Conservation (phyloP, 257 asterid genomes). For the Prunella vulgaris region DNA sequence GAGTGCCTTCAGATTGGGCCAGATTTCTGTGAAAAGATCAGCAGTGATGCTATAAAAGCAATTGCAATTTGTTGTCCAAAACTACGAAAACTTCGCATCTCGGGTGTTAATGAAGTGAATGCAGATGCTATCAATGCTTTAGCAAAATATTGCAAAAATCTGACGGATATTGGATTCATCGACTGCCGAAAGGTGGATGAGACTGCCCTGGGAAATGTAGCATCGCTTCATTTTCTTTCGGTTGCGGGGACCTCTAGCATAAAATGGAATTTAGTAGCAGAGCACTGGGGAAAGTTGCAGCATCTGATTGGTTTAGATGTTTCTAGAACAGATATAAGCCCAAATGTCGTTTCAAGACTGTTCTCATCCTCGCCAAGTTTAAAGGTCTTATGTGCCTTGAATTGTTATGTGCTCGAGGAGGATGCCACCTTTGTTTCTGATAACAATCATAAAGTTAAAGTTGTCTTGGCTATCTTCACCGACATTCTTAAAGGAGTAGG, state of each 20-base stretch:
- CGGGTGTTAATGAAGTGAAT: constrained; percentile 66
- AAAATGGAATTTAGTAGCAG: constrained; percentile 53
- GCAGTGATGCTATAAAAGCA: constrained; percentile 69
- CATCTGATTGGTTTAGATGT: constrained; percentile 67
- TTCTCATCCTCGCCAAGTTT: constrained; percentile 48
- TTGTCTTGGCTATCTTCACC: constrained; percentile 52
- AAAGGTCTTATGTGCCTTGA: constrained; percentile 69
- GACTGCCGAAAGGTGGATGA: constrained; percentile 68
- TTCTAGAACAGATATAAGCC: constrained; percentile 64
- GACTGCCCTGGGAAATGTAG: constrained; percentile 48
- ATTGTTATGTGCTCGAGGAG: constrained; percentile 53
- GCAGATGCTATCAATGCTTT: constrained; percentile 68
- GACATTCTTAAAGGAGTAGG: constrained; percentile 56
- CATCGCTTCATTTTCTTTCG: constrained; percentile 63
- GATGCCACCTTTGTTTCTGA: constrained; percentile 48
- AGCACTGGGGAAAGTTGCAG: constrained; percentile 63
- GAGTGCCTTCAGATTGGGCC: constrained; percentile 83
- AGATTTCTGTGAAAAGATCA: constrained; percentile 71
- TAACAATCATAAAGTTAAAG: constrained; percentile 55
- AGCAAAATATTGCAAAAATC: constrained; percentile 50
- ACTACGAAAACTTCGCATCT: constrained; percentile 59
- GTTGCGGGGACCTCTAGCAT: constrained; percentile 64
- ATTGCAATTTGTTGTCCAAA: constrained; percentile 61
- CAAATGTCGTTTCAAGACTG: constrained; percentile 39
- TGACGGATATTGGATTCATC: constrained; percentile 64